Conservation (phyloP, 1,139 yeast genomes). For the Debaryomyces fabryi region DNA sequence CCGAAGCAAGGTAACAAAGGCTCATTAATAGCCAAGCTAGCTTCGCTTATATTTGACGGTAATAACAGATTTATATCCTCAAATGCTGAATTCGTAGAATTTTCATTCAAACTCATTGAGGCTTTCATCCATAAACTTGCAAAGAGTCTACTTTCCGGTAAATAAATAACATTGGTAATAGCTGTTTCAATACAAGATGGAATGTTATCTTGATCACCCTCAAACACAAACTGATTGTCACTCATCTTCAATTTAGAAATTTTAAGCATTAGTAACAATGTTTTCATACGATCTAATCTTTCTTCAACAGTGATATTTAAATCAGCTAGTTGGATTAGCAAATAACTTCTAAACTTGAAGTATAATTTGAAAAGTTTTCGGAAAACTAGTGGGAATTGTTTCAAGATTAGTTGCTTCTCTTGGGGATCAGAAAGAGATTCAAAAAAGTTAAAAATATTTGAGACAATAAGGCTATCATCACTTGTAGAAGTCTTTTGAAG, state of each 20-base stretch:
- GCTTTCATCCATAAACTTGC: constrained; percentile 66
- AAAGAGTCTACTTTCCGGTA: constrained; percentile 79
- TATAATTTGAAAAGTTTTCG: constrained; percentile 70
- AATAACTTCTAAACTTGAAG: constrained; percentile 63
- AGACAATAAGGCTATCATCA: constrained; percentile 63
- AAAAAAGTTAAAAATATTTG: constrained; percentile 73
- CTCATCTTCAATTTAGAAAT: constrained; percentile 72
- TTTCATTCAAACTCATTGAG: constrained; percentile 33
- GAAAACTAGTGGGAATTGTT: constrained; percentile 70
- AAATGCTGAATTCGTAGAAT: constrained; percentile 18
- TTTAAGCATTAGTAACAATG: constrained; percentile 67
- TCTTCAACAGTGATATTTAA: constrained; percentile 54
- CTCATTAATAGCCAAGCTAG: constrained; percentile 38
- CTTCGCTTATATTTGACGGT: constrained; percentile 29
- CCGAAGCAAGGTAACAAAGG: constrained; percentile 81
- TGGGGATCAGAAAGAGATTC: constrained; percentile 54
- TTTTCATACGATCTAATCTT: constrained; percentile 71
- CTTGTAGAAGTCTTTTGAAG: constrained; percentile 41
- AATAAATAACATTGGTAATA: constrained; percentile 68
- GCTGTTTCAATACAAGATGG: constrained; percentile 91
- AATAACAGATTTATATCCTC: constrained; percentile 41
- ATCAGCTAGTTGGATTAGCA: constrained; percentile 69
- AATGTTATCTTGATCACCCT: constrained; percentile 50
- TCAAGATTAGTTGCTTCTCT: constrained; percentile 46
- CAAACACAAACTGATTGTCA: constrained; percentile 58